Percentiles rank a stretch among this genome's conserved stretches.
Evolutionary conservation across 805 yeast species (phyloP).

Genomic region (Candida vartiovaarae): DNA sequence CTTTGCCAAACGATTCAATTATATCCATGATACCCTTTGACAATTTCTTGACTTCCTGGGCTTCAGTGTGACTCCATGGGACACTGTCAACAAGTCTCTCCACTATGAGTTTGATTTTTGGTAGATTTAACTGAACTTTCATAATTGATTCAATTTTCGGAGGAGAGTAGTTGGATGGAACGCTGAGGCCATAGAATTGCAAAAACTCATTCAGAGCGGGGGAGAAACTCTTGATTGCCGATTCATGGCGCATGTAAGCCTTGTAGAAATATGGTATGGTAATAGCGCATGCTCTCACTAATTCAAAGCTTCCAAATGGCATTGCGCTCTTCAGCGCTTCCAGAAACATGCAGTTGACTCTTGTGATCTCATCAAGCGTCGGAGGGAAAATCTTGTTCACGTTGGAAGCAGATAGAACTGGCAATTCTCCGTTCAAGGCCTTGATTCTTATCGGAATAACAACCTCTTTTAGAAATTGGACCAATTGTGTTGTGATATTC

Average conservation of each 20-base stretch:
- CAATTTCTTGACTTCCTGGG: constrained; percentile 28
- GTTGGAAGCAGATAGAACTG: constrained; percentile 50
- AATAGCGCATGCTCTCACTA: constrained; percentile 71
- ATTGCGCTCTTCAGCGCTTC: constrained; percentile 65
- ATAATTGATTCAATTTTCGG: constrained; percentile 54
- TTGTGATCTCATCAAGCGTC: constrained; percentile 87
- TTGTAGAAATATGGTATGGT: constrained; percentile 87
- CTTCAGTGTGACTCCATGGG: constrained; percentile 31
- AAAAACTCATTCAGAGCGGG: constrained; percentile 37
- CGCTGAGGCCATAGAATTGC: constrained; percentile 26
- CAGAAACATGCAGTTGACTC: constrained; percentile 79
- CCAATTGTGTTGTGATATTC: constrained; percentile 58
- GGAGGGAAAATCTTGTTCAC: constrained; percentile 86
- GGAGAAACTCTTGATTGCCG: constrained; percentile 69
- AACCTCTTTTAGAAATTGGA: constrained; percentile 69
- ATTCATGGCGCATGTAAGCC: constrained; percentile 91
- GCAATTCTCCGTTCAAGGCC: constrained; percentile 49
- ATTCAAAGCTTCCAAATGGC: constrained; percentile 66
- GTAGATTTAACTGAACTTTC: constrained; percentile 62
- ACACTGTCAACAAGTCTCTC: constrained; percentile 50
- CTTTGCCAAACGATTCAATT: constrained; percentile 75
- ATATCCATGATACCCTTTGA: constrained; percentile 53
- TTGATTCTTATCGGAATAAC: constrained; percentile 71
- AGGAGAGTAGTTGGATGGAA: constrained; percentile 34
- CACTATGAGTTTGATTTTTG: constrained; percentile 62